Base-by-base conservation (phyloP, 2,329 filamentous ascomycete genomes). In the Plenodomus lindquistii region DNA sequence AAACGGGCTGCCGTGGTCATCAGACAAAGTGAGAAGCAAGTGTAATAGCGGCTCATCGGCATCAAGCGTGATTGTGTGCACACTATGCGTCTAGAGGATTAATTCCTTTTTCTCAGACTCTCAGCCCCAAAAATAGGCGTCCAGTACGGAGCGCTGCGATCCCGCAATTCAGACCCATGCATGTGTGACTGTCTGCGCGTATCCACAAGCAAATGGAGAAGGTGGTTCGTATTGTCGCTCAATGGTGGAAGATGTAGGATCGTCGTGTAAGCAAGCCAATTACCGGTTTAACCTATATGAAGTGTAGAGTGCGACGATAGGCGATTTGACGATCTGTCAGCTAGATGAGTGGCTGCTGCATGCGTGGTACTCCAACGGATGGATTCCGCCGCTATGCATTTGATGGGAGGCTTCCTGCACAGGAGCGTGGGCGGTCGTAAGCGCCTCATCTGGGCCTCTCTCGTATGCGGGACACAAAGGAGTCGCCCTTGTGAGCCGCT, bases 71-170 rank as follows among this genome's bases (percentile, higher is more conserved):
- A 36, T 45, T 21, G 45, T 57, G 44, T 42, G 49, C 50, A 51
- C 46, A 43, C 50, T 43, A 44, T 51, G 39, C 50, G 38, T 22
- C 41, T 45, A 42, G 44, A 52, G 48, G 52, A 61, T 59, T 50
- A 52, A 54, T 57, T 59, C 59, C 41, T 44, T 44, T 45, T 37
- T 40, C 40, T 49, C 47, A n/a, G n/a, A n/a, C n/a, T 54, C 50
- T 52, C 40, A 51, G 47, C 11, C 4, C 60, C 55, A 53, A 55
- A 55, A 57, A 60, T 61, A 62, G 55, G 51, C 52, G 48, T 55
- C 50, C 46, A 44, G 49, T 54, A 45, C 54, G 50, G 16, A 37
- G 11, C 6, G 27, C 48, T 40, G 42, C 44, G 50, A 39, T 38
- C 40, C 37, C 31, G 47, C 47, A 54, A 40, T 41, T 46, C 40